A percentile compares a stretch with the other conserved stretches of the same genome.
Evolutionary conservation across 2,329 filamentous ascomycete species (phyloP).

Genomic region (Alternaria atra): DNA sequence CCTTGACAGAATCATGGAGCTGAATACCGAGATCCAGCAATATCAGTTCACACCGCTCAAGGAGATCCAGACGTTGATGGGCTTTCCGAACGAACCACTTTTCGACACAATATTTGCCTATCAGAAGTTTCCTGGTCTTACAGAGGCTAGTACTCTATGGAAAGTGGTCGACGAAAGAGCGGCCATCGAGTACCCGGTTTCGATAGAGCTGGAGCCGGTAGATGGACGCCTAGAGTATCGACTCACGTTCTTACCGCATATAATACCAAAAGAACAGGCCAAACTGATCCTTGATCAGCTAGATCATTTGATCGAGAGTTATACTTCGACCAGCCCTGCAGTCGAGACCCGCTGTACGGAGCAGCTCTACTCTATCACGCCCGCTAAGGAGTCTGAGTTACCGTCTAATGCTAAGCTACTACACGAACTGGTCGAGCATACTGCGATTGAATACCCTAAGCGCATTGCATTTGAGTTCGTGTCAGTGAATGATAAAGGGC

Average conservation of each 20-base stretch:
- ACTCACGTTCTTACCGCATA: conserved; percentile 70
- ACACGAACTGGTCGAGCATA: conserved; percentile 79
- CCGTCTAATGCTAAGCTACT: conserved; percentile 68
- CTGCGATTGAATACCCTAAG: conserved; percentile 64
- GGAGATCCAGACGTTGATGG: conserved; percentile 76
- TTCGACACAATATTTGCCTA: conserved; percentile 90
- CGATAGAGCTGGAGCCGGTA: conserved; percentile 76
- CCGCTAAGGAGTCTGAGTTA: conserved; percentile 67
- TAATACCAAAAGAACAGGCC: conserved; percentile 76
- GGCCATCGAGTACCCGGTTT: conserved; percentile 79
- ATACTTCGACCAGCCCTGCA: conserved; percentile 54
- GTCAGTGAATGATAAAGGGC: conserved; percentile 60
- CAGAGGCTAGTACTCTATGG: conserved; percentile 60
- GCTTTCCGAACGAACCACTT: conserved; percentile 68
- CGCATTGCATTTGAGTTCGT: conserved; percentile 80
- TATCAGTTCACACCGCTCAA: conserved; percentile 76
- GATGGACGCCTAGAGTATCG: conserved; percentile 65
- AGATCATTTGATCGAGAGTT: conserved; percentile 69
- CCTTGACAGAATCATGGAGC: conserved; percentile 69
- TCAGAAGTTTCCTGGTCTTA: conserved; percentile 65
- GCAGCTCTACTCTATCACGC: conserved; percentile 70
- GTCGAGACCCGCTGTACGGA: conserved; percentile 49
- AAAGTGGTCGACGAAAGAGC: conserved; percentile 70
- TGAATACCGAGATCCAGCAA: conserved; percentile 70
- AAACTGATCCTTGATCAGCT: conserved; percentile 74